Base-by-base conservation (phyloP, 2,329 filamentous ascomycete genomes). In the Verticillium isaacii region DNA sequence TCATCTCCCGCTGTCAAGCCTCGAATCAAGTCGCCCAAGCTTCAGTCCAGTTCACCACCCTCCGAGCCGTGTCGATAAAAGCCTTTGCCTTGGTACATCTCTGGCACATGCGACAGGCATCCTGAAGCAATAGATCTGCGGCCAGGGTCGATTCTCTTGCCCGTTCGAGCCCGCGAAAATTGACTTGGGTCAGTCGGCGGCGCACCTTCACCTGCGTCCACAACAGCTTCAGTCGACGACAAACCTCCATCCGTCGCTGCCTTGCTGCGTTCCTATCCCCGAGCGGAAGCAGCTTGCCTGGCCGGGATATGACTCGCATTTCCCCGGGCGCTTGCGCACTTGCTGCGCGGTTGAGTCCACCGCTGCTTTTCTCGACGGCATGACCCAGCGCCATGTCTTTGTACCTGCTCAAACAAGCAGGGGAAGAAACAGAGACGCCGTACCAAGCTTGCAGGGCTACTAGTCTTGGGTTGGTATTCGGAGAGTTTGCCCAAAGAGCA, bases 91-190 rank as follows among this genome's bases (percentile, higher is more conserved):
- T 52, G 45, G 45, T 19, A 41, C 37, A 52, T 14, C 11, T 23
- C 19, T 52, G 45, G 45, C 45, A 52, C 25, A 52, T 52, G 45
- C 45, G 23, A 25, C 54, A 56, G 29, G 54, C 54, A 56, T 56
- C 29, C 25, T 56, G 54, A 56, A 56, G 54, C 54, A 56, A 56
- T 56, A 23, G 54, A 56, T 56, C 54, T 56, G 54, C 54, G 54
- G 15, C 25, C 54, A 9, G 54, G 54, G 45, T 52, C 19, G 19
- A 29, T 52, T 19, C 37, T 41, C 37, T 41, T 41, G 37, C 37
- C 37, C 37, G 2, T 41, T 41, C n/a, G 14, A 41, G 37, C 37
- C 17, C 15, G 17, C 6, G 37, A n/a, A 15, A 7, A 41, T 41
- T 41, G 37, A 17, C 5, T 15, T 15, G 37, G 36, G 37, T 52